A percentile compares a stretch with the other conserved stretches of the same genome.
These are phyloP conservation scores for Fusarium lyarnte DNA, from an alignment of 2,329 filamentous ascomycete genomes.

Conservation along the genomic window DNA sequence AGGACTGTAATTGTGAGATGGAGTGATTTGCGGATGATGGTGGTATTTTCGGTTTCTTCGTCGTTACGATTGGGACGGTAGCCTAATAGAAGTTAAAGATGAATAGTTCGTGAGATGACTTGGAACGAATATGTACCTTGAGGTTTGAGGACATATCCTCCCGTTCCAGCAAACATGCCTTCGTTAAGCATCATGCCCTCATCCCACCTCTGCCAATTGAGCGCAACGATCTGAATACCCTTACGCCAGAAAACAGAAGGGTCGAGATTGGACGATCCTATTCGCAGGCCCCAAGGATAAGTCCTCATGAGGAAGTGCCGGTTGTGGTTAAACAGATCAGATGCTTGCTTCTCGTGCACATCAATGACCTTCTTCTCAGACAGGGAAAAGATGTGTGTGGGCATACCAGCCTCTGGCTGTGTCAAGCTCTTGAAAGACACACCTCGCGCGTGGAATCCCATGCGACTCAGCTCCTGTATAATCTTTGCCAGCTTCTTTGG, in stretches of 20 bases:
- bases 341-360: slow-evolving; percentile 60
- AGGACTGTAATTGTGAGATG: slow-evolving; percentile 78
- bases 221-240: slow-evolving; percentile 87
- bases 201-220: slow-evolving; percentile 94
- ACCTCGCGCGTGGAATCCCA: slow-evolving; percentile 85
- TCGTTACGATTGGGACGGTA: slow-evolving; percentile 45
- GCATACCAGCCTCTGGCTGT: slow-evolving; percentile 74
- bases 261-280: slow-evolving; percentile 87
- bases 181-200: slow-evolving; percentile 97
- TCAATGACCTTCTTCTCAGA: slow-evolving; percentile 72
- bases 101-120: neutral
- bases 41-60: slow-evolving; percentile 40
- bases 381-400: slow-evolving; percentile 74
- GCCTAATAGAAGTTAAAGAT: slow-evolving; percentile 34
- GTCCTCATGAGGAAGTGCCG: slow-evolving; percentile 83
- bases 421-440: slow-evolving; percentile 83
- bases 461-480: slow-evolving; percentile 75
- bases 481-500: slow-evolving; percentile 63
- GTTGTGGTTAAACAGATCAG: slow-evolving; percentile 81
- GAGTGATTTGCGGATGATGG: slow-evolving; percentile 65
- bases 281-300: slow-evolving; percentile 84
- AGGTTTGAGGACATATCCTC: slow-evolving; percentile 90
- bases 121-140: slow-evolving; percentile 56
- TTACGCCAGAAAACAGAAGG: slow-evolving; percentile 87
- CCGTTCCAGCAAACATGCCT: slow-evolving; percentile 85